Conservation (phyloP, 2,329 filamentous ascomycete species). For the Curvularia sp. region DNA sequence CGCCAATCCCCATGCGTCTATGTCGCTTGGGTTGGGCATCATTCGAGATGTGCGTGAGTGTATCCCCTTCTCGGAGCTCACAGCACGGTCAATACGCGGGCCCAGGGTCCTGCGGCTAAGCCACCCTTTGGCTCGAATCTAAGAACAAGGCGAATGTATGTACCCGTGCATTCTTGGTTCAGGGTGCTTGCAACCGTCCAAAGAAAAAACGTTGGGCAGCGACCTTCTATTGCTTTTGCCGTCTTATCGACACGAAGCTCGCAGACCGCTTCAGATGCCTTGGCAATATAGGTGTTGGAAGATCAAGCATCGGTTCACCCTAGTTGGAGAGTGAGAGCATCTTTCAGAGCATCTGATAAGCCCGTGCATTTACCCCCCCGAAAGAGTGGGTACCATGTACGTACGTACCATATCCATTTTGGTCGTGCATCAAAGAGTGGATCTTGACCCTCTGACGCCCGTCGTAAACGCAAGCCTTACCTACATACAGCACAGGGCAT, state of each 20-base stretch:
- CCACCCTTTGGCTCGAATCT: background rate
- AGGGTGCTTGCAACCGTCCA: constrained; percentile 2
- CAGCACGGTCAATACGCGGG: background rate
- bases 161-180: constrained; percentile 2
- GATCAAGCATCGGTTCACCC: background rate
- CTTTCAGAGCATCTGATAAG: background rate
- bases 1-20: background rate
- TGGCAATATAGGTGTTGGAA: background rate
- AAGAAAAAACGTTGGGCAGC: constrained; percentile 9
- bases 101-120: background rate
- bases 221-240: background rate
- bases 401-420: background rate
- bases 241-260: constrained; percentile 7
- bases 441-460: constrained; percentile 2
- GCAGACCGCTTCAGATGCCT: constrained; percentile 9
- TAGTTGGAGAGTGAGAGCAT: no score
- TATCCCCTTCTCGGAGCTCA: background rate
- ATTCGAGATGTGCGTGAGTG: background rate
- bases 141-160: background rate
- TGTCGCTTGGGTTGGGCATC: constrained; percentile 16
- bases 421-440: constrained; percentile 1
- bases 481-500: background rate
- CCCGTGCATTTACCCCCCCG: constrained; percentile 3
- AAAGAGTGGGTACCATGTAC: constrained; percentile 1
- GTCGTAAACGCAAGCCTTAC: constrained; percentile 4